Evolutionary conservation across 805 yeast species (phyloP).

Genomic region (Candida ulmi): DNA sequence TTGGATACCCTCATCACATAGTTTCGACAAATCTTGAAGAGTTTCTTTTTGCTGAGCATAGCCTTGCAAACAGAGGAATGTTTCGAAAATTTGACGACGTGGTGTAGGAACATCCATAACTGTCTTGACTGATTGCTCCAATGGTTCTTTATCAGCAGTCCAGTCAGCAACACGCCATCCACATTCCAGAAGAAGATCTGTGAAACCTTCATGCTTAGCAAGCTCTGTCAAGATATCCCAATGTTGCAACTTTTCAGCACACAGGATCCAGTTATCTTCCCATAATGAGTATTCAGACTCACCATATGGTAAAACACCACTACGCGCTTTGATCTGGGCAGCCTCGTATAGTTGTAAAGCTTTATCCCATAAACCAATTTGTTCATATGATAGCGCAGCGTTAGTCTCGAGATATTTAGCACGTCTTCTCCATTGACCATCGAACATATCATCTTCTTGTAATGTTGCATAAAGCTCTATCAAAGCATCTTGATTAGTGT

Average conservation of each 20-base stretch:
- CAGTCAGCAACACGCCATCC: conserved; percentile 99
- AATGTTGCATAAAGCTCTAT: conserved; percentile 82
- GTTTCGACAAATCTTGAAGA: conserved; percentile 73
- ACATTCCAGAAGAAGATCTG: conserved; percentile 92
- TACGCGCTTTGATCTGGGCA: conserved; percentile 94
- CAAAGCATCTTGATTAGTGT: conserved; percentile 84
- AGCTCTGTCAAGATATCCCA: conserved; percentile 97
- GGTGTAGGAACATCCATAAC: conserved; percentile 99
- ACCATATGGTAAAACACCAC: conserved; percentile 92
- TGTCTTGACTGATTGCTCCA: conserved; percentile 89
- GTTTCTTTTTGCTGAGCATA: conserved; percentile 88
- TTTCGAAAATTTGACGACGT: conserved; percentile 90
- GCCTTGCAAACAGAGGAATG: conserved; percentile 88
- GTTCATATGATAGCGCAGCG: conserved; percentile 90
- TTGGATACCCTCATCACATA: conserved; percentile 96
- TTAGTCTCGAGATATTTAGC: conserved; percentile 93
- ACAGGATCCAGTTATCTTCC: conserved; percentile 98
- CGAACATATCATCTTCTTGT: conserved; percentile 95
- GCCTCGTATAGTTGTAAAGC: conserved; percentile 92
- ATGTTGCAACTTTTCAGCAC: conserved; percentile 95
- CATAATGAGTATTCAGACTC: conserved; percentile 92
- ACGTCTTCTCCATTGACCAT: conserved; percentile 95
- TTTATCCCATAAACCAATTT: conserved; percentile 89
- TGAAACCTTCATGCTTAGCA: conserved; percentile 96
- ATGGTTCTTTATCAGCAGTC: conserved; percentile 90